Conservation (phyloP, 106 monocot species). For the Acorus calamus region DNA sequence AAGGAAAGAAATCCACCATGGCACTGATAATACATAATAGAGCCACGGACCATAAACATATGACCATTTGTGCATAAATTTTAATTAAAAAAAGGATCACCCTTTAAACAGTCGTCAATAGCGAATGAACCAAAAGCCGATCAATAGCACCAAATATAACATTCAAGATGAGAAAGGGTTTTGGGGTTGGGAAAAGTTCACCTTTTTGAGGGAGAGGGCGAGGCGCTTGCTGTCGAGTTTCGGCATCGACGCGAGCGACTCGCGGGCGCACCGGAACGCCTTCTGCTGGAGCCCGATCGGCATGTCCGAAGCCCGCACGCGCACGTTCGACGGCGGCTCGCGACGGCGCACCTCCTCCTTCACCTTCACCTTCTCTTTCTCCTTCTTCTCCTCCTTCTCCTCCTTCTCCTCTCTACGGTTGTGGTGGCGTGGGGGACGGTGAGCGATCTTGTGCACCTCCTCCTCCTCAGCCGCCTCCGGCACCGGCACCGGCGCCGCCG, state of each 20-base stretch:
- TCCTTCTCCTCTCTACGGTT: not conserved
- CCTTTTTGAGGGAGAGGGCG: slow-evolving; percentile 46
- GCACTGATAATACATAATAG: too few species aligned
- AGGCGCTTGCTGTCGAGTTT: slow-evolving; percentile 40
- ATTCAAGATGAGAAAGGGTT: not conserved
- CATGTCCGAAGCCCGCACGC: slow-evolving; percentile 39
- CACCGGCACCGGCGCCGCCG: not conserved
- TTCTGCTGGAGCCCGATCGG: slow-evolving; percentile 25
- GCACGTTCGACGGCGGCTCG: slow-evolving; percentile 8
- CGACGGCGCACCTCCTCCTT: not conserved
- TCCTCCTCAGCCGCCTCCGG: not conserved
- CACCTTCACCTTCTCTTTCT: slow-evolving; percentile 1
- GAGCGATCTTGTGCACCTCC: not conserved
- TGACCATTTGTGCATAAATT: too few species aligned
- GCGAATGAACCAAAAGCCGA: too few species aligned
- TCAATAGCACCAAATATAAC: too few species aligned
- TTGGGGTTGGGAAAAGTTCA: not conserved
- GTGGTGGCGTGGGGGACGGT: too few species aligned
- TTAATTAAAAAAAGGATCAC: too few species aligned
- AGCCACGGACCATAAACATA: too few species aligned
- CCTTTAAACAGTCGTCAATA: too few species aligned
- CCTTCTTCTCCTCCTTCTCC: slow-evolving; percentile 1
- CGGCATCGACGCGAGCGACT: slow-evolving; percentile 26
- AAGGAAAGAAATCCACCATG: too few species aligned
- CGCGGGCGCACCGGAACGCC: slow-evolving; percentile 33